Conservation (phyloP, 2,329 filamentous ascomycete genomes). For the Pseudogymnoascus destructans region DNA sequence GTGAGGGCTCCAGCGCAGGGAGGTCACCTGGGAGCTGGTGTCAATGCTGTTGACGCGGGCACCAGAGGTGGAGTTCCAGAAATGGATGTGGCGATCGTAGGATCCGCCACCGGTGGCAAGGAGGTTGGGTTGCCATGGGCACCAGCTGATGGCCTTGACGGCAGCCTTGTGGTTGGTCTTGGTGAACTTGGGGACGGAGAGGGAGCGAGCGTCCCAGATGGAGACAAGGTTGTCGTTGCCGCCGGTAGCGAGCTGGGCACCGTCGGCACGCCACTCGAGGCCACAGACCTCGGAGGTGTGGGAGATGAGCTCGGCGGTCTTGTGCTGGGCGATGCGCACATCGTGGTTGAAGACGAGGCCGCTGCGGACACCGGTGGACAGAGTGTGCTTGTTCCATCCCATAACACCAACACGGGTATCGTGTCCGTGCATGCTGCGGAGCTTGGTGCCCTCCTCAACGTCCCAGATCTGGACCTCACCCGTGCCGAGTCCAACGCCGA, state of each 20-base stretch:
- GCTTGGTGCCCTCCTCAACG: slow-evolving; percentile 84
- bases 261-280: slow-evolving; percentile 93
- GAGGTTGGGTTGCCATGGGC: slow-evolving; percentile 96
- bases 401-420: slow-evolving; percentile 94
- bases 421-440: slow-evolving; percentile 97
- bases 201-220: slow-evolving; percentile 94
- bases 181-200: slow-evolving; percentile 92
- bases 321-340: slow-evolving; percentile 94
- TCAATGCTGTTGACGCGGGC: slow-evolving; percentile 98
- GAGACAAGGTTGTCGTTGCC: slow-evolving; percentile 98
- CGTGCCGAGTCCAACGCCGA: slow-evolving; percentile 84
- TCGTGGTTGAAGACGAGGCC: slow-evolving; percentile 98
- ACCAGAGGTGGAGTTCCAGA: slow-evolving; percentile 98
- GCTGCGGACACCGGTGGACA: slow-evolving; percentile 88
- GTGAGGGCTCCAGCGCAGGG: slow-evolving; percentile 87
- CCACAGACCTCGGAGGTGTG: slow-evolving; percentile 98
- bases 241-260: slow-evolving; percentile 90
- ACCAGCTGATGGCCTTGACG: slow-evolving; percentile 97
- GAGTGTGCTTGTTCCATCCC: slow-evolving; percentile 97
- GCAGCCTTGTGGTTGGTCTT: slow-evolving; percentile 99
- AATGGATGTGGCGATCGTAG: slow-evolving; percentile 96
- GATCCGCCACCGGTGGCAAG: slow-evolving; percentile 92
- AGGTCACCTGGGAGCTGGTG: slow-evolving; percentile 94
- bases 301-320: slow-evolving; percentile 89
- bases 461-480: slow-evolving; percentile 99